Conservation (phyloP, 2,329 filamentous ascomycete genomes). For the Laburnicola sp. region DNA sequence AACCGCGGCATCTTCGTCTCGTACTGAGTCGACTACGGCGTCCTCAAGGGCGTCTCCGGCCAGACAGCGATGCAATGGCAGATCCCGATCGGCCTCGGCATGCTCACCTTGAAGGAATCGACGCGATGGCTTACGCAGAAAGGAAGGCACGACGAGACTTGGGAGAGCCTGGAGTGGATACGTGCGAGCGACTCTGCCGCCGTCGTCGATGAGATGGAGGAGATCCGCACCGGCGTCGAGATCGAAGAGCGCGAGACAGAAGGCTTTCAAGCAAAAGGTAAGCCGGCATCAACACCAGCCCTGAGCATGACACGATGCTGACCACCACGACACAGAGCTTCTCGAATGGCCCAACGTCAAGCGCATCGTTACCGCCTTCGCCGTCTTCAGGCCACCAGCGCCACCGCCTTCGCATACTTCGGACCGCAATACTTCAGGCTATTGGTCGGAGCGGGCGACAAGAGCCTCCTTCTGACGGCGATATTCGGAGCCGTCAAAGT, state of each 20-base stretch:
- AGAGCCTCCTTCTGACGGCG: conserved; percentile 54
- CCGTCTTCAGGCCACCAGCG: conserved; percentile 57
- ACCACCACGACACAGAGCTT: conserved; percentile 15
- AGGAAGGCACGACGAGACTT: conserved; percentile 65
- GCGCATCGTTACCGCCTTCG: conserved; percentile 39
- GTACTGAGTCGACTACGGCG: conserved; percentile 60
- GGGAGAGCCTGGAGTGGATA: conserved; percentile 56
- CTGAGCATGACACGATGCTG: not conserved
- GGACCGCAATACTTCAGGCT: conserved; percentile 59
- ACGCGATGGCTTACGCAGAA: conserved; percentile 68
- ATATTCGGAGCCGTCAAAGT: conserved; percentile 61
- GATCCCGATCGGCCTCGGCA: conserved; percentile 53
- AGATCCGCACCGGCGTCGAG: conserved; percentile 54
- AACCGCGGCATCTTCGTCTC: conserved; percentile 58
- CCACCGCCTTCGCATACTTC: conserved; percentile 59
- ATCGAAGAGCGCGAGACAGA: conserved; percentile 52
- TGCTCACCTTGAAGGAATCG: conserved; percentile 45
- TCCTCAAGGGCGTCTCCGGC: conserved; percentile 39
- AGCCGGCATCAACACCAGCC: not conserved
- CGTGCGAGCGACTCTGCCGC: conserved; percentile 48
- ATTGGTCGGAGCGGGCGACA: conserved; percentile 48
- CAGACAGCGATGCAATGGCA: conserved; percentile 55
- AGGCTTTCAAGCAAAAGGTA: conserved; percentile 44
- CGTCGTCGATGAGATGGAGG: conserved; percentile 52
- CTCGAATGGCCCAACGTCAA: conserved; percentile 35